Base-by-base conservation (phyloP, 164 flowering plant species). In the Chimonanthus salicifolius region DNA sequence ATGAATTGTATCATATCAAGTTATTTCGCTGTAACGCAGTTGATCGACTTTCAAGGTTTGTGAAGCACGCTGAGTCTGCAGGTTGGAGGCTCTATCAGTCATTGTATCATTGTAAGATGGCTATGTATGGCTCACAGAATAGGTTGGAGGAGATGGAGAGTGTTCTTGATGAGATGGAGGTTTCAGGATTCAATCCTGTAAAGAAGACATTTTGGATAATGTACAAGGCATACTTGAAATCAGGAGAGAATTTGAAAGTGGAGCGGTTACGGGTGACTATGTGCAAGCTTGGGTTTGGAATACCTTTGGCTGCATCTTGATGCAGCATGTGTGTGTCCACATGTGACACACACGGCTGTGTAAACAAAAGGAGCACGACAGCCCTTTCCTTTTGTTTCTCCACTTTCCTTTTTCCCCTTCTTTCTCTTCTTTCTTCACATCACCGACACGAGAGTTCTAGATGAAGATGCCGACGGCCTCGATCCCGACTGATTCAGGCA, bases 61-160 rank as follows among this genome's bases (percentile, higher is more conserved):
- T 90, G 48, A 84, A 76, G 72, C 88, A 82, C 70, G 94, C 95
- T 0, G 90, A 89, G 81, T 64, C 5, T 80, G 87, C 89, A 49
- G 90, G 92, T 7, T 94, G 98, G 98, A 85, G 73, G 74, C 78
- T 88, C 0, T 88, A 89, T 74, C 78, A 92, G 71, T 88, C 90
- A 54, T 73, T 91, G 49, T 94, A 90, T 75, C 97, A 90, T 74
- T 86, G 89, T 73, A 87, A 84, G 77, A 89, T 92, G 97, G 87
- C 86, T 47, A 81, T 90, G 97, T 92, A 82, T 83, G 77, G 83
- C 44, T 80, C 85, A 62, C 80, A 86, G 47, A 82, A 79, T 21
- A 89, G 94, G n/a, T 69, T 92, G 45, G 83, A 78, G 63, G 94
- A 94, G 78, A 94, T 92, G 98, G 94, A 89, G 80, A 68, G 65